Conservation (phyloP, 2,329 filamentous ascomycete genomes). For the Trichoderma endophyticum region DNA sequence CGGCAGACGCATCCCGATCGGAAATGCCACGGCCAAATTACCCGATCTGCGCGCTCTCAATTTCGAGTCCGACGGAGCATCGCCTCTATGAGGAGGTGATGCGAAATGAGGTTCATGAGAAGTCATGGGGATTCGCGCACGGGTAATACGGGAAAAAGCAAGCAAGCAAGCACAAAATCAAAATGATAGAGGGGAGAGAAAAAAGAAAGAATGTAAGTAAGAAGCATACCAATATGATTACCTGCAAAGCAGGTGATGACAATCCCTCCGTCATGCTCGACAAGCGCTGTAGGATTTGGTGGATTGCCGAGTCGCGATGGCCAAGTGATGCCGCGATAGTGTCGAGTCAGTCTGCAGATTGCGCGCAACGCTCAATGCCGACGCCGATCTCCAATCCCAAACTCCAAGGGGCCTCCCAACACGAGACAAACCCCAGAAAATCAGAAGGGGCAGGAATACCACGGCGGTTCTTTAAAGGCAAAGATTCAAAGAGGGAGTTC, state of each 20-base stretch:
- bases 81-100: not conserved
- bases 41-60: conserved; percentile 14
- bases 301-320: not conserved
- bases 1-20: conserved; percentile 18
- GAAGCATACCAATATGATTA: conserved; percentile 69
- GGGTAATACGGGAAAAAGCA: not conserved
- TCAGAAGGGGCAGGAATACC: not conserved
- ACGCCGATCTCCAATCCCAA: not conserved
- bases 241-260: conserved; percentile 58
- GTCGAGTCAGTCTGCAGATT: conserved; percentile 5
- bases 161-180: not conserved
- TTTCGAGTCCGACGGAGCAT: conserved; percentile 2
- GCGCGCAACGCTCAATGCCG: conserved; percentile 8
- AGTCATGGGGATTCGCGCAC: not conserved
- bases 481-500: not conserved
- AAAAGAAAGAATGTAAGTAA: not conserved
- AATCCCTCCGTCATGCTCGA: conserved; percentile 25
- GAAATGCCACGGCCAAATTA: conserved; percentile 18
- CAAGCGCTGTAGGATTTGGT: not conserved
- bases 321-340: not conserved
- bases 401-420: not conserved
- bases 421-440: not conserved
- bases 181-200: not conserved
- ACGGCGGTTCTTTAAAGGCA: not conserved
- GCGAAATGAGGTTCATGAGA: not conserved